A percentile compares a stretch with the other conserved stretches of the same genome.
Evolutionary conservation across 257 asterid genomes (phyloP).

Genomic region (Capsicum chinense): DNA sequence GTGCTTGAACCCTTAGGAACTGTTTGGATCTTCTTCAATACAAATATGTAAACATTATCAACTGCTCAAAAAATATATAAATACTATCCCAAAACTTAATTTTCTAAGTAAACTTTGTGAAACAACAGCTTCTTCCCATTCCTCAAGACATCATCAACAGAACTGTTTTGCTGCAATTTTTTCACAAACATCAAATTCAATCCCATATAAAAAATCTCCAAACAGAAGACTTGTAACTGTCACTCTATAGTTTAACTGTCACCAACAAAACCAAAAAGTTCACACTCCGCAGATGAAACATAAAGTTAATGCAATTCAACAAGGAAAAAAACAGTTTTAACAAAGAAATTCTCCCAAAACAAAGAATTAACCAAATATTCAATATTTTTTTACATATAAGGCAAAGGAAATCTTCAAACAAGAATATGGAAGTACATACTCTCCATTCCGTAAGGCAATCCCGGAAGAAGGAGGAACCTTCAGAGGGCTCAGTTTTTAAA

Average conservation of each 20-base stretch:
- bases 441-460: constrained; percentile 78
- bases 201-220: not conserved
- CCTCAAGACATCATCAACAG: constrained; percentile 17
- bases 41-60: constrained; percentile 1
- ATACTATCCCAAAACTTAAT: not conserved
- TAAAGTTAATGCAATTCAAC: not conserved
- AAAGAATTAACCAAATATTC: not conserved
- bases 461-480: constrained; percentile 79
- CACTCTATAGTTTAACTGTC: not conserved
- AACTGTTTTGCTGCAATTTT: not conserved
- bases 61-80: not conserved
- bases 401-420: not conserved
- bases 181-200: constrained; percentile 2
- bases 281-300: not conserved
- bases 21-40: constrained; percentile 25
- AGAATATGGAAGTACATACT: constrained; percentile 44
- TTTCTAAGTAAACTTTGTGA: not conserved
- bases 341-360: not conserved
- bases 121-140: constrained; percentile 1
- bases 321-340: not conserved
- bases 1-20: not conserved
- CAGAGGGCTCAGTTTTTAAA: constrained; percentile 65
- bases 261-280: not conserved
- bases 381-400: not conserved
- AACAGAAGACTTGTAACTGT: not conserved